Evolutionary conservation across 345 rosid species (phyloP).

Genomic region (Abelmoschus esculentus): DNA sequence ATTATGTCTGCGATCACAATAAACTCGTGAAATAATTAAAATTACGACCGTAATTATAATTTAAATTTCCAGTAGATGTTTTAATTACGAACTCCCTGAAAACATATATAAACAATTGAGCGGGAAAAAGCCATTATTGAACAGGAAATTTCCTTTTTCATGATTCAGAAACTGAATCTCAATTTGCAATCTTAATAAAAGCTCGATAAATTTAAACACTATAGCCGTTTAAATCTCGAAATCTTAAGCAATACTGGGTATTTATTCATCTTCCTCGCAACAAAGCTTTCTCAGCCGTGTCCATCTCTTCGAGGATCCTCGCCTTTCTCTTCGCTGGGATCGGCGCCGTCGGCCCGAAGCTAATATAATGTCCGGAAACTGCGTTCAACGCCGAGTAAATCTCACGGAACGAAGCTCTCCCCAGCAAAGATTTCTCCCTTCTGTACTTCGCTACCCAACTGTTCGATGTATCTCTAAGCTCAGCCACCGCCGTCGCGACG

Average conservation of each 20-base stretch:
- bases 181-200: not conserved
- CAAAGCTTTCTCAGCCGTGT: conserved; percentile 82
- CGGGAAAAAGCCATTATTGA: too few relatives aligned
- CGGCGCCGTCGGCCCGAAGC: conserved; percentile 80
- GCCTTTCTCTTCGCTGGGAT: conserved; percentile 74
- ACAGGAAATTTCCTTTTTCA: too few relatives aligned
- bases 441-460: conserved; percentile 94
- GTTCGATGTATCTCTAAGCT: conserved; percentile 66
- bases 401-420: conserved; percentile 63
- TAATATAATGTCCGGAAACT: conserved; percentile 82
- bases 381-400: conserved; percentile 90
- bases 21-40: too few relatives aligned
- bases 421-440: conserved; percentile 78
- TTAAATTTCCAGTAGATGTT: too few relatives aligned
- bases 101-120: too few relatives aligned
- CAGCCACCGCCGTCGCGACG: conserved; percentile 69
- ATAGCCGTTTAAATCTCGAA: not conserved
- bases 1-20: too few relatives aligned
- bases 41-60: too few relatives aligned
- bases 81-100: too few relatives aligned
- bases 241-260: not conserved
- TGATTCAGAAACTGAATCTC: conserved; percentile 9
- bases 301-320: conserved; percentile 90
- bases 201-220: not conserved
- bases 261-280: conserved; percentile 53